Evolutionary conservation across 78 protist species (phyloP).

Genomic region (Polysphondylium violaceum): DNA sequence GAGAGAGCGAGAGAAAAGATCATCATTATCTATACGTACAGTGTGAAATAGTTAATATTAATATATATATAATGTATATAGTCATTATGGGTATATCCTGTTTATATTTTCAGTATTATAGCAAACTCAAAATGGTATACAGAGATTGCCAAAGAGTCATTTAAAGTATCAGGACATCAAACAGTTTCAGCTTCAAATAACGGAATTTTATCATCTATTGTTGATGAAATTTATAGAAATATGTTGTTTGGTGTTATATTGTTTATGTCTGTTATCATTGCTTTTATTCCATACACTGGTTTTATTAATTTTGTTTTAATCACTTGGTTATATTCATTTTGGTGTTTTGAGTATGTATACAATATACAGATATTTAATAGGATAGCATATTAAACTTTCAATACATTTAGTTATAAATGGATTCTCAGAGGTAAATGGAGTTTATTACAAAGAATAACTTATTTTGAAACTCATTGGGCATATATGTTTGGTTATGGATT

Average conservation of each 20-base stretch:
- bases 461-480: constrained; percentile 79
- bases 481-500: constrained; percentile 81
- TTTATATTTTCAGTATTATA: constrained; percentile 67
- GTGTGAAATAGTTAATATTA: no score
- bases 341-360: constrained; percentile 65
- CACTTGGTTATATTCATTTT: constrained; percentile 66
- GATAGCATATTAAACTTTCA: not conserved
- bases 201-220: constrained; percentile 19
- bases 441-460: constrained; percentile 59
- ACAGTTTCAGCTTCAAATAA: constrained; percentile 1
- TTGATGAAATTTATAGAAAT: constrained; percentile 71
- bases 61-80: not conserved
- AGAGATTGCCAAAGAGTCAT: constrained; percentile 64
- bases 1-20: no score
- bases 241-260: constrained; percentile 49
- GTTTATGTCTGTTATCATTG: constrained; percentile 41
- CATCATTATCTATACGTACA: no score
- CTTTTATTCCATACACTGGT: constrained; percentile 58
- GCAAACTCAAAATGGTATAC: constrained; percentile 72
- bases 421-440: constrained; percentile 72
- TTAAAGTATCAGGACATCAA: constrained; percentile 33
- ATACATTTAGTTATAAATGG: constrained; percentile 53
- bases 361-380: not conserved
- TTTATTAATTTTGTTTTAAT: constrained; percentile 36
- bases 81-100: constrained; percentile 71